Evolutionary conservation across 768 basidiomycete genomes (phyloP).

Genomic region (Mycena polygramma): DNA sequence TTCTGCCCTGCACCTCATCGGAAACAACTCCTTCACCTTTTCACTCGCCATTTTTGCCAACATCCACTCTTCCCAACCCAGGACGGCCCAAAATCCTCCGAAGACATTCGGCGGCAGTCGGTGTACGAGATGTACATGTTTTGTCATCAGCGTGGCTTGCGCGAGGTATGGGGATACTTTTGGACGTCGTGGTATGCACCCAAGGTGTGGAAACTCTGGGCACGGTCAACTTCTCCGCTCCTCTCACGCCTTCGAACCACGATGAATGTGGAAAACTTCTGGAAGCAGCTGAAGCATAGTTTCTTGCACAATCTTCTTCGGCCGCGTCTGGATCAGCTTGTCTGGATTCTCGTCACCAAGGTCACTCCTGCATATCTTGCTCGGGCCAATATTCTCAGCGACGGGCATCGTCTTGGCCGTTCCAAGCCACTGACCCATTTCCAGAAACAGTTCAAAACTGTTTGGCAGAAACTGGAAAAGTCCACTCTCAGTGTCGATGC

Average conservation of each 20-base stretch:
- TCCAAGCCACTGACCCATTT: conserved; percentile 40
- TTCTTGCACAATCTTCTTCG: conserved; percentile 36
- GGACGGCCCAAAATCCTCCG: conserved; percentile 29
- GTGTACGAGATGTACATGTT: conserved; percentile 45
- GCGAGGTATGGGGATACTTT: conserved; percentile 44
- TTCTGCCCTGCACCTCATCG: conserved; percentile 49
- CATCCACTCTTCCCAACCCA: conserved; percentile 40
- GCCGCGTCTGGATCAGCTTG: conserved; percentile 39
- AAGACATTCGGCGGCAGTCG: conserved; percentile 33
- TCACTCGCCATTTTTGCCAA: conserved; percentile 44
- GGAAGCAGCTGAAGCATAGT: conserved; percentile 38
- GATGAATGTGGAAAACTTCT: conserved; percentile 31
- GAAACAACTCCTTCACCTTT: conserved; percentile 36
- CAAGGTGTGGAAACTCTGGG: conserved; percentile 50
- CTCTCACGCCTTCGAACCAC: conserved; percentile 40
- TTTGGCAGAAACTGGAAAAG: conserved; percentile 35
- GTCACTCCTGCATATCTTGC: conserved; percentile 43
- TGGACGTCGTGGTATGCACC: conserved; percentile 47
- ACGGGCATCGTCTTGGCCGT: conserved; percentile 38
- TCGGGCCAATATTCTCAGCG: conserved; percentile 30
- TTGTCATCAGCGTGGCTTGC: conserved; percentile 33
- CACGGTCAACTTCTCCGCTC: conserved; percentile 37
- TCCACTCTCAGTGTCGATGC: conserved; percentile 16
- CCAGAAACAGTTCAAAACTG: conserved; percentile 44
- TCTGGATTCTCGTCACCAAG: conserved; percentile 46